These are phyloP conservation scores for Hordeum marinum DNA, from an alignment of 176 grass and related monocot genomes.

Conservation along the genomic window DNA sequence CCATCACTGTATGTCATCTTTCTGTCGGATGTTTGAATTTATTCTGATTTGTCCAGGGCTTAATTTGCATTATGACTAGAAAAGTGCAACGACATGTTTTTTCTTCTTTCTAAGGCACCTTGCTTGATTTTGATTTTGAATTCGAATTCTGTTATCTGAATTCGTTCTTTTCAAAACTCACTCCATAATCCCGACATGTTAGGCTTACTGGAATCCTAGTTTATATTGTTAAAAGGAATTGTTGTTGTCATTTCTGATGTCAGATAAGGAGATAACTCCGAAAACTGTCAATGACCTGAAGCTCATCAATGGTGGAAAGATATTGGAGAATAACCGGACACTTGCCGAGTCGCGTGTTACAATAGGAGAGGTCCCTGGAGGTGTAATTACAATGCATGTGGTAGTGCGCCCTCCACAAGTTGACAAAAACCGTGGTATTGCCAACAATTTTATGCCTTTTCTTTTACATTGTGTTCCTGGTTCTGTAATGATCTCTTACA, in stretches of 20 bases:
- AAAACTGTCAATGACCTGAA: constrained; percentile 86
- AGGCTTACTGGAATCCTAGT: constrained; percentile 2
- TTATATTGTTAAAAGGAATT: constrained; percentile 6
- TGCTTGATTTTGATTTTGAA: neutral
- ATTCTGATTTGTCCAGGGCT: neutral
- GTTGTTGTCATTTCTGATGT: constrained; percentile 25
- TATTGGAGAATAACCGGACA: constrained; percentile 84
- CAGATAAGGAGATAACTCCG: constrained; percentile 69
- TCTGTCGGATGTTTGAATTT: neutral
- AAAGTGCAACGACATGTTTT: neutral
- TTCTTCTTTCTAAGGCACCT: neutral
- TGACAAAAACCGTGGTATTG: constrained; percentile 67
- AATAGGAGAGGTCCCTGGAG: constrained; percentile 75
- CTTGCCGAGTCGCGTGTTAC: constrained; percentile 72
- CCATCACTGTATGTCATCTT: neutral
- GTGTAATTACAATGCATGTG: constrained; percentile 96
- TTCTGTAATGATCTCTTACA: constrained; percentile 18
- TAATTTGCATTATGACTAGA: neutral
- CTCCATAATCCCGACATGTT: neutral
- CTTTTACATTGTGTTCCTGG: neutral
- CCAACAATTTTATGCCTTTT: constrained; percentile 24
- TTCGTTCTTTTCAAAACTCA: neutral
- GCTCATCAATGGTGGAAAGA: constrained; percentile 91
- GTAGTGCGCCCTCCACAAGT: constrained; percentile 75
- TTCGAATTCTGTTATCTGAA: neutral